These are phyloP conservation scores for Aquilaria sinensis DNA, from an alignment of 345 rosid genomes.

Conservation along the genomic window DNA sequence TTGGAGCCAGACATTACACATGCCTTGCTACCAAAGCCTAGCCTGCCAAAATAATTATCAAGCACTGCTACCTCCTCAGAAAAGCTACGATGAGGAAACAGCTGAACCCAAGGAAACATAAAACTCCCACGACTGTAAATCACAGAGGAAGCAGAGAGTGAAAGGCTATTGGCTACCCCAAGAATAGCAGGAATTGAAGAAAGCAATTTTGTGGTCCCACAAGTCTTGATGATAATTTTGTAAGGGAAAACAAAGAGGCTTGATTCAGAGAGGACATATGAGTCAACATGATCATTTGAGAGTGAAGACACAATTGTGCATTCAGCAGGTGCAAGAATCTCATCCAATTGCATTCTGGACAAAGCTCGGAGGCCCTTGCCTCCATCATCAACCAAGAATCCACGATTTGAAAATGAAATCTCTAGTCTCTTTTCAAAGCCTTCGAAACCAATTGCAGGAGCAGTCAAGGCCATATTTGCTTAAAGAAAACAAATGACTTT, in stretches of 20 bases:
- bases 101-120: constrained; percentile 32
- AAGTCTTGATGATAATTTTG: constrained; percentile 39
- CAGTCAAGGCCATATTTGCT: constrained; percentile 9
- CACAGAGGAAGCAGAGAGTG: constrained; percentile 27
- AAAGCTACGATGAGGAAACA: constrained; percentile 36
- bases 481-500: neutral
- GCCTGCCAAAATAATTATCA: constrained; percentile 27
- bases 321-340: constrained; percentile 33
- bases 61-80: constrained; percentile 34
- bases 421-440: constrained; percentile 46
- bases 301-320: constrained; percentile 39
- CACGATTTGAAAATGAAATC: constrained; percentile 27
- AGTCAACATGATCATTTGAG: constrained; percentile 29
- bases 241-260: constrained; percentile 39
- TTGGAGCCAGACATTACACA: constrained; percentile 21
- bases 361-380: constrained; percentile 32
- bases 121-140: constrained; percentile 43
- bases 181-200: constrained; percentile 37
- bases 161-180: constrained; percentile 22
- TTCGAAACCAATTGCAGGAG: constrained; percentile 41
- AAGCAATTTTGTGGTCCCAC: constrained; percentile 40
- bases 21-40: constrained; percentile 22
- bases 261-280: constrained; percentile 42
- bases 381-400: constrained; percentile 25
- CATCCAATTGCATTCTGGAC: constrained; percentile 28